Evolutionary conservation across 768 basidiomycete species (phyloP), one percentile per base, ranked within the genome.

Genomic region (Omphalotus guepiniiformis): DNA sequence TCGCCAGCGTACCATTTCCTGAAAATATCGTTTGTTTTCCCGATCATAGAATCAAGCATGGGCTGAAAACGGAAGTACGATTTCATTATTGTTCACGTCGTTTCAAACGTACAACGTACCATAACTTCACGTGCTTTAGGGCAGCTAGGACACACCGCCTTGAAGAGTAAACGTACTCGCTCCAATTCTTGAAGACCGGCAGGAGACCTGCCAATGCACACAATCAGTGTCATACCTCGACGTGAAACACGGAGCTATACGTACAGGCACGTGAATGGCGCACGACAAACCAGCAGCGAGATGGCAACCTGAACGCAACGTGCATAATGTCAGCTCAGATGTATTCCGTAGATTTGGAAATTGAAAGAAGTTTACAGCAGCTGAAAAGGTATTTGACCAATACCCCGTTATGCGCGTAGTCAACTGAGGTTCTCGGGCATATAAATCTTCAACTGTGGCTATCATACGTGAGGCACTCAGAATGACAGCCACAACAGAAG

Each of bases 401-500:
- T 73, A 75, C 23, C 74, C 73, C 49, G 75, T 59, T 25, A 79
- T 71, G 39, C 78, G 63, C 28, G 79, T 72, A 37, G 79, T 77
- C 37, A 85, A 57, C 53, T 78, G 73, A 1, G 84, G 83, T 52
- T 84, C 78, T 38, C 73, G 71, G 19, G 68, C 64, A 61, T 79
- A 80, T 21, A 84, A 63, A 43, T 74, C 76, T 45, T 78, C 69
- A 16, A 85, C 63, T 11, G 76, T 75, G 49, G 78, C 78, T 39
- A 86, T 79, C 68, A 86, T 79, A 29, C 76, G 73, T 44, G 75
- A 75, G 18, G 82, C 80, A 51, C 81, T 76, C 16, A 79, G 69
- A 66, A 82, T 83, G 11, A 82, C 78, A 25, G 85, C 83, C 11
- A 85, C 76, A 9, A 83, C 81, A 6, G 83, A 85, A 3, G 83